Base-by-base conservation (phyloP, 2,329 filamentous ascomycete species). In the Ilyonectria sp. region DNA sequence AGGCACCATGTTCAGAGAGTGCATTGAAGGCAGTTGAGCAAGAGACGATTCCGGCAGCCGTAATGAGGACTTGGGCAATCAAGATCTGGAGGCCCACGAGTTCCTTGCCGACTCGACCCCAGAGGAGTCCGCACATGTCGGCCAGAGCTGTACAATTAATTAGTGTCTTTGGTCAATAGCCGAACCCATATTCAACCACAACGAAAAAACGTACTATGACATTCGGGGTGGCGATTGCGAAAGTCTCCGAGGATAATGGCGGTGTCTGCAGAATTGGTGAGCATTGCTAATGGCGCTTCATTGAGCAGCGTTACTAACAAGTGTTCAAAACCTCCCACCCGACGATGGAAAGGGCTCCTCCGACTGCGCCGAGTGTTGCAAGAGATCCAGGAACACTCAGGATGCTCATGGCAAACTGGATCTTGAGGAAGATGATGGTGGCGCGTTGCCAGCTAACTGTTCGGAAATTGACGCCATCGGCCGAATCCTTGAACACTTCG, bases 391-490 rank as follows among this genome's bases (percentile, higher is more conserved):
- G 68, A 8, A 70, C 80, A 53, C 80, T 80, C 40, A 68, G 61
- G 40, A 68, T 68, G 65, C 65, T 65, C 65, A 68, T 74, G 53
- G 73, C 76, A 21, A 78, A 75, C 56, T 76, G 74, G 49, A 77
- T 72, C 74, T 82, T 82, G 67, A 80, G 72, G 65, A 84, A 83
- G 67, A 84, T 79, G 40, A 83, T 74, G 15, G 78, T 79, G 15
- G 81, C 81, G 55, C 80, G 72, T 61, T 81, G 77, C 82, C 82
- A 84, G 52, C 80, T 81, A 29, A 78, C 74, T 1, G 74, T 77
- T 1, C 76, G 72, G 40, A 78, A 78, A 9, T 78, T 68, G 26
- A 79, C 75, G 10, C 74, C 77, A 43, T 76, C 75, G 0, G 65
- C 62, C 10, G 71, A 72, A 19, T 70, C 57, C 40, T 68, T 64